These are phyloP conservation scores for Tylopilus subfusipes DNA, from an alignment of 768 basidiomycete species.

Conservation along the genomic window DNA sequence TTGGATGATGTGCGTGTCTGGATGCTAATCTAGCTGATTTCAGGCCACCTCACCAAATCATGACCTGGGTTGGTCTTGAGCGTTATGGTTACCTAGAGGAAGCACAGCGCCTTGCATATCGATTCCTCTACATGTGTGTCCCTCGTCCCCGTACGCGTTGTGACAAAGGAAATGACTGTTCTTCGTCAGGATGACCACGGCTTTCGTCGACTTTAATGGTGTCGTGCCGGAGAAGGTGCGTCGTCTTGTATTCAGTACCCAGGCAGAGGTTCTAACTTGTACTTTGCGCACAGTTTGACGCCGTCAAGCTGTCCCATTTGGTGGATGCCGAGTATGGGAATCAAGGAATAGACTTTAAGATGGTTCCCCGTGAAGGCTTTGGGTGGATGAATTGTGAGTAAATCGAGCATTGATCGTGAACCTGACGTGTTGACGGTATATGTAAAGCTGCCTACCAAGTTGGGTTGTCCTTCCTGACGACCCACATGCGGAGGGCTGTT, in stretches of 20 bases:
- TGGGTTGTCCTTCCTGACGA: slow-evolving; percentile 90
- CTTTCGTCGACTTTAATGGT: slow-evolving; percentile 95
- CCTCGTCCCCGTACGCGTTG: slow-evolving; percentile 25
- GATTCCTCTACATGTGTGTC: slow-evolving; percentile 99
- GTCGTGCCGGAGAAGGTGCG: slow-evolving; percentile 93
- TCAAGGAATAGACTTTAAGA: slow-evolving; percentile 95
- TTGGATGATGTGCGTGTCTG: neutral
- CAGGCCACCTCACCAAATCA: slow-evolving; percentile 97
- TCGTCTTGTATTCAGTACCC: neutral
- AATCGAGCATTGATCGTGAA: neutral
- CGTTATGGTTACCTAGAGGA: slow-evolving; percentile 95
- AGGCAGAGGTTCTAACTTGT: neutral
- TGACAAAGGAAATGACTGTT: slow-evolving; percentile 1
- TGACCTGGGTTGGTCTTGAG: slow-evolving; percentile 96
- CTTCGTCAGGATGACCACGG: slow-evolving; percentile 76
- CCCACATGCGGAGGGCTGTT: slow-evolving; percentile 92
- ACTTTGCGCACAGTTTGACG: slow-evolving; percentile 67
- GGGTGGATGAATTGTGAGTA: slow-evolving; percentile 94
- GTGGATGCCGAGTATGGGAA: slow-evolving; percentile 98
- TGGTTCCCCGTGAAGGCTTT: slow-evolving; percentile 96
- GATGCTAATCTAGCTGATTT: slow-evolving; percentile 9
- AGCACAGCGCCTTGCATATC: slow-evolving; percentile 88
- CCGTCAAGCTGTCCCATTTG: slow-evolving; percentile 90
- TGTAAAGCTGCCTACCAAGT: slow-evolving; percentile 87
- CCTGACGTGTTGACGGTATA: slow-evolving; percentile 2